phyloP scores from a whole-genome alignment of 768 basidiomycete genomes.

The Lepiota subincarnata region DNA sequence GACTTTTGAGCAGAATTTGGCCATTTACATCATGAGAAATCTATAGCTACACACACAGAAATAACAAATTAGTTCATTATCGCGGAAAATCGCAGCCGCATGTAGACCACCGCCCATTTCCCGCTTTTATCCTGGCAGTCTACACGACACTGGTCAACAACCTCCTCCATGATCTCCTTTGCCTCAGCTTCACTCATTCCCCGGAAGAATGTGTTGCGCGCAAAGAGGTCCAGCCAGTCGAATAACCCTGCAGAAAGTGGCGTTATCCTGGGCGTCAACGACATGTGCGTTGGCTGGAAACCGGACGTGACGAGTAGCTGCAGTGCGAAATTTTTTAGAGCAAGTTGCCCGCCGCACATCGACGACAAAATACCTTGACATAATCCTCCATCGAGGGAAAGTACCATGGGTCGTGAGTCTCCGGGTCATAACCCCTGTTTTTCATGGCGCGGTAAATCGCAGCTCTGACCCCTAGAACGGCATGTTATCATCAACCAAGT shows the following conservation, averaged over 20 bases:
- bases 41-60: too few species aligned
- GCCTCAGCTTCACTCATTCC: conserved; percentile 51
- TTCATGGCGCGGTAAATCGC: conserved; percentile 52
- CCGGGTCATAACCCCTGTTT: conserved; percentile 54
- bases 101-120: conserved; percentile 71
- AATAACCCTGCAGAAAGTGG: conserved; percentile 46
- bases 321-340: neutral
- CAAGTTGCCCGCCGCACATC: conserved; percentile 10
- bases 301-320: conserved; percentile 54
- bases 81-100: conserved; percentile 62
- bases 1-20: too few species aligned
- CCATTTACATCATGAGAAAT: too few species aligned
- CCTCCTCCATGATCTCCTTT: conserved; percentile 56
- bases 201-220: conserved; percentile 53
- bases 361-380: conserved; percentile 35
- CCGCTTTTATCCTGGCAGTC: conserved; percentile 58
- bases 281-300: conserved; percentile 53
- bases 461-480: conserved; percentile 51
- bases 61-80: conserved; percentile 26
- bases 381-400: conserved; percentile 76
- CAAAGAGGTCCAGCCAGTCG: conserved; percentile 71
- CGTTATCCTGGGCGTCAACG: conserved; percentile 52
- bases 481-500: neutral
- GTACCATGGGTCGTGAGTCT: conserved; percentile 73
- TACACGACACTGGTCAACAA: conserved; percentile 48